Evolutionary conservation across 306 rosid species (phyloP), one percentile per base, ranked within the genome.

Genomic region (Cajanus cajan): DNA sequence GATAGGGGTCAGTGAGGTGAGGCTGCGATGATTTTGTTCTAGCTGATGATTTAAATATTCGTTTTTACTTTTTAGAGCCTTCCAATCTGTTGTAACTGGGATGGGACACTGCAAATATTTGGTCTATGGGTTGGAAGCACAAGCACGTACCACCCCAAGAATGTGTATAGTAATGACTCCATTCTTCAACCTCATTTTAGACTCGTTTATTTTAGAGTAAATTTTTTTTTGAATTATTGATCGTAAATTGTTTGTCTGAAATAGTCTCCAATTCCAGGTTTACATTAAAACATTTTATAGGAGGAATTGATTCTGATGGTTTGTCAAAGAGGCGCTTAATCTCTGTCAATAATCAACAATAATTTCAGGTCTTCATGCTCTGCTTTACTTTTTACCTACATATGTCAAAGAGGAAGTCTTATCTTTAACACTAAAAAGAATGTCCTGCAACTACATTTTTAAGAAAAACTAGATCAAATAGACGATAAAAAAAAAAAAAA

Each of bases 141-240:
- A 11, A 61, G 48, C 51, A 54, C 15, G 13, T 51, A 34, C 34
- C 45, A 52, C 81, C 57, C 4, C 11, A 16, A 51, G 4, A 68
- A 52, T 79, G 51, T 70, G 47, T 43, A 59, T 79, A 18, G 80
- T 34, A 68, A 16, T 65, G n/a, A 10, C 58, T 68, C n/a, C 36
- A 31, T 64, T 21, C 39, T 48, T 63, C 39, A 61, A 16, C 61
- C 12, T 43, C 71, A 31, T 50, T 7, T 6, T 19, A 7, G 11
- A 19, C 22, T 50, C 2, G 12, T 7, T 8, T 8, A 21, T 21
- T 54, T 19, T 8, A 4, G 21, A 21, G 33, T 50, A n/a, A 10
- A 50, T 6, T 16, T 3, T 0, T 0, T 19, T 7, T 54, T 54
- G 36, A 57, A 22, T 21, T 1, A 10, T 55, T 22, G 34, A 55